phyloP scores from a whole-genome alignment of 108 stramenopile species.

The Epithemia pelagica region DNA sequence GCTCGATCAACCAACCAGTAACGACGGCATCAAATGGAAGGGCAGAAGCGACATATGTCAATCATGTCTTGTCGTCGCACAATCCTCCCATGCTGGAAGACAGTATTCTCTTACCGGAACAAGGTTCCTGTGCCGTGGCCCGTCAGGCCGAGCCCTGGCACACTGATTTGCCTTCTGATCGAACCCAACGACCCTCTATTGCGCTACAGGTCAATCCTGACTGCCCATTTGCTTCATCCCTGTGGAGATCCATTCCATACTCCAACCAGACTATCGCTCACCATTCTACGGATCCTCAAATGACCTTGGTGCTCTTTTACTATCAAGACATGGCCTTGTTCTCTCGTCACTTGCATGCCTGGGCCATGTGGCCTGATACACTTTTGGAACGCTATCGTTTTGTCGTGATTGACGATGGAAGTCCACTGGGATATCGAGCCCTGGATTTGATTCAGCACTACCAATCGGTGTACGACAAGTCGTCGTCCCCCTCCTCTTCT shows the following conservation, averaged over 20 bases:
- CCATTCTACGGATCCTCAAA: no score
- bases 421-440: not conserved
- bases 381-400: not conserved
- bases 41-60: no score
- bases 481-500: no score
- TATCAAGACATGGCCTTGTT: not conserved
- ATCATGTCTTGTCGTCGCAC: no score
- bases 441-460: not conserved
- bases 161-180: not conserved
- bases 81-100: no score
- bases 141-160: not conserved
- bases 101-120: not conserved
- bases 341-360: not conserved
- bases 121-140: not conserved
- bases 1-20: no score
- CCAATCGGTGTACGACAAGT: not conserved
- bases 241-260: not conserved
- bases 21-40: no score
- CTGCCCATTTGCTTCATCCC: not conserved
- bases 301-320: not conserved
- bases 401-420: constrained; percentile 2
- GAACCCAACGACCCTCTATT: not conserved
- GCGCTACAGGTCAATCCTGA: not conserved
- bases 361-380: not conserved
- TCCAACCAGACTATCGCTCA: no score